Percentiles rank a stretch among this genome's conserved stretches.
phyloP scores from a whole-genome alignment of 768 basidiomycete species.

The Tylopilus subfusipes region DNA sequence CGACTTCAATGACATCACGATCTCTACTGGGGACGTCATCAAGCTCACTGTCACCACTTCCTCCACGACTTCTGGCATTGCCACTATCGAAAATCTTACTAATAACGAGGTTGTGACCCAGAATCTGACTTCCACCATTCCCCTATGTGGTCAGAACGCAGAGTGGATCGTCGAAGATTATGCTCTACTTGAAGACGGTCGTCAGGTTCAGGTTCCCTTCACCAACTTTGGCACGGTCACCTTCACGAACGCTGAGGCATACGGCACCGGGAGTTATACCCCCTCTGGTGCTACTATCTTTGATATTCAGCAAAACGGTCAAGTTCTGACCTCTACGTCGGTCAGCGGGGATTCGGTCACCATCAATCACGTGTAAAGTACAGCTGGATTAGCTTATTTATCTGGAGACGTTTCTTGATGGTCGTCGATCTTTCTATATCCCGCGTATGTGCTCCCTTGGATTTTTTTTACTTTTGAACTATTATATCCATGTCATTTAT shows the following conservation, averaged over 20 bases:
- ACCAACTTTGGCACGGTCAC: not conserved
- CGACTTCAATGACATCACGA: not conserved
- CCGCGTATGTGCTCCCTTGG: no score
- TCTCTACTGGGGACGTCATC: not conserved
- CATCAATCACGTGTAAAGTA: no score
- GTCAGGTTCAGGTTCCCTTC: not conserved
- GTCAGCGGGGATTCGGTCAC: no score
- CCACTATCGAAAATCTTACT: slow-evolving; percentile 6
- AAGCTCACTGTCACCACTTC: not conserved
- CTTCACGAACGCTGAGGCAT: not conserved
- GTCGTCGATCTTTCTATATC: no score
- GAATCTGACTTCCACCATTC: not conserved
- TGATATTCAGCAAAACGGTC: no score
- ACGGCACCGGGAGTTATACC: no score
- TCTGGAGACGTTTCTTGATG: no score
- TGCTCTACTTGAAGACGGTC: not conserved
- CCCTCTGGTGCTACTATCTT: no score
- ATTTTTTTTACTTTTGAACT: no score
- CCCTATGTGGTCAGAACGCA: not conserved
- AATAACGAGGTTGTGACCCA: not conserved
- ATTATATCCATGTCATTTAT: no score
- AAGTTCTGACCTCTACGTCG: no score
- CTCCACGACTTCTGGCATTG: not conserved
- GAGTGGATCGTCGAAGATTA: not conserved
- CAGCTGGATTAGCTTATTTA: no score